Conservation (phyloP, 768 basidiomycete genomes). For the Trametes maxima region DNA sequence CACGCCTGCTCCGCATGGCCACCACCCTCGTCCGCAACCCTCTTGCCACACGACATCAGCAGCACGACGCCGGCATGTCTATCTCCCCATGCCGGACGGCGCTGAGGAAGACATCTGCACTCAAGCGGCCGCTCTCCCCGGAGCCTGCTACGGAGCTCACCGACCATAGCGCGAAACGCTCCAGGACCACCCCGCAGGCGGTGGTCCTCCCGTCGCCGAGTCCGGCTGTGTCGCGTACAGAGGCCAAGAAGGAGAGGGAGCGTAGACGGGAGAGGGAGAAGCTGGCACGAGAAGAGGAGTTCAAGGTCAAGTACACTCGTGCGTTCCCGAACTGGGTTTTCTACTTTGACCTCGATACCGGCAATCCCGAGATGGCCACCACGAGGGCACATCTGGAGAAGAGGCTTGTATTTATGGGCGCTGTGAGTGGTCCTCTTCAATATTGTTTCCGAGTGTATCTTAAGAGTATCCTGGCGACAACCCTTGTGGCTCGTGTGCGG, state of each 20-base stretch:
- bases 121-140: constrained; percentile 55
- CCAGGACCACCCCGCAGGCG: constrained; percentile 33
- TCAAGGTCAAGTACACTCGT: constrained; percentile 79
- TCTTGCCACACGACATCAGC: constrained; percentile 43
- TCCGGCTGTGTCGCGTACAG: constrained; percentile 28
- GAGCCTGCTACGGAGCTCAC: constrained; percentile 43
- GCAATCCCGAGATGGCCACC: constrained; percentile 40
- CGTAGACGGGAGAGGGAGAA: constrained; percentile 50
- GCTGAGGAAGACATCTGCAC: constrained; percentile 33
- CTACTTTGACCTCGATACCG: constrained; percentile 74
- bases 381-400: constrained; percentile 48
- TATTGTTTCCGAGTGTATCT: constrained; percentile 1
- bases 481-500: neutral
- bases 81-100: constrained; percentile 33
- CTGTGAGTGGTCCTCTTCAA: constrained; percentile 54
- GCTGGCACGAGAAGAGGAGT: constrained; percentile 56
- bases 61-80: constrained; percentile 39
- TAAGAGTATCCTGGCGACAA: neutral
- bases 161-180: constrained; percentile 45
- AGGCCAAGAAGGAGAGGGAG: constrained; percentile 46
- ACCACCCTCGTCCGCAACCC: constrained; percentile 48
- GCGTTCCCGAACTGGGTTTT: constrained; percentile 87
- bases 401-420: constrained; percentile 69
- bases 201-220: constrained; percentile 16
- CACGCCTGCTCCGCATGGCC: constrained; percentile 15